Evolutionary conservation across 116 monocot genomes (phyloP).

Genomic region (Trichopus zeylanicus): DNA sequence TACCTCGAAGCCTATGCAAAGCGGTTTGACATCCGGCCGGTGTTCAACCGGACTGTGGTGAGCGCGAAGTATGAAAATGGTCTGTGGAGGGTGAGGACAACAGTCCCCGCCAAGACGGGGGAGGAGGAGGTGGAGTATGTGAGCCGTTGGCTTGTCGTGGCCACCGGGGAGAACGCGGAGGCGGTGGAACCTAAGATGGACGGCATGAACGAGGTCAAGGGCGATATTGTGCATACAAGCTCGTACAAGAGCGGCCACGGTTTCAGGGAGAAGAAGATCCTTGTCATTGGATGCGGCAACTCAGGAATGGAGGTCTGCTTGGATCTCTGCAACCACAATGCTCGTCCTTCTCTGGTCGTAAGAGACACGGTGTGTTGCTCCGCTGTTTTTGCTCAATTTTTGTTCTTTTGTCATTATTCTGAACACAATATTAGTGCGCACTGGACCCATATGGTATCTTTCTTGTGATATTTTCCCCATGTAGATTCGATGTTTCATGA

Average conservation of each 20-base stretch:
- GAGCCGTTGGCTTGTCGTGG: slow-evolving; percentile 66
- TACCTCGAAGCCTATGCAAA: slow-evolving; percentile 57
- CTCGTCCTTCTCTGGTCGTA: slow-evolving; percentile 36
- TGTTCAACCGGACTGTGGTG: slow-evolving; percentile 37
- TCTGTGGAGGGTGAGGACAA: slow-evolving; percentile 32
- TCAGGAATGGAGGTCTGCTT: slow-evolving; percentile 86
- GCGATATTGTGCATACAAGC: slow-evolving; percentile 49
- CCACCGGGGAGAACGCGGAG: slow-evolving; percentile 83
- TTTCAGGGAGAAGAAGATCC: slow-evolving; percentile 47
- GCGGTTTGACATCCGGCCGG: slow-evolving; percentile 39
- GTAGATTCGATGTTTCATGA: too few relatives aligned
- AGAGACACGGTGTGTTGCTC: slow-evolving; percentile 30
- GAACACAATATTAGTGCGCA: not conserved
- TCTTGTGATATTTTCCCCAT: too few relatives aligned
- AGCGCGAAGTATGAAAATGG: slow-evolving; percentile 35
- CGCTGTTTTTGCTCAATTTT: not conserved
- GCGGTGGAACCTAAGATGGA: slow-evolving; percentile 45
- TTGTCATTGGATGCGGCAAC: slow-evolving; percentile 80
- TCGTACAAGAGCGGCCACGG: slow-evolving; percentile 47
- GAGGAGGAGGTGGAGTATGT: slow-evolving; percentile 28
- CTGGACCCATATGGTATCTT: too few relatives aligned
- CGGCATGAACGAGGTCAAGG: slow-evolving; percentile 32
- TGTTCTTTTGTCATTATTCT: not conserved
- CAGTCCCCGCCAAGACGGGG: not conserved
- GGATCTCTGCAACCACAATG: slow-evolving; percentile 51